Conservation (phyloP, 1,284 basidiomycete genomes). For the Cryptococcus deneoformans region DNA sequence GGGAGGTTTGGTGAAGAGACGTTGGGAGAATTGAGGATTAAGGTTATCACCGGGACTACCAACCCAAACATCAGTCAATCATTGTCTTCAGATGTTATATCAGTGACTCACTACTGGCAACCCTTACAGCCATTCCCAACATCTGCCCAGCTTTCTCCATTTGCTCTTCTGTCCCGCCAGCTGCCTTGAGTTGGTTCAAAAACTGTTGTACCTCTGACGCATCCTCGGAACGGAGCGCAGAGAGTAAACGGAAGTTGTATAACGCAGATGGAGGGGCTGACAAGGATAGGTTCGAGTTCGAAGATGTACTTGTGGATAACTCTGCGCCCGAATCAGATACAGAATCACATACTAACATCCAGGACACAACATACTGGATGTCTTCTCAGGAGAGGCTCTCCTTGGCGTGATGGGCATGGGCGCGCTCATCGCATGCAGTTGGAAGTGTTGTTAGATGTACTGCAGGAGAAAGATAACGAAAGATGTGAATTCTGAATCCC, state of each 20-base stretch:
- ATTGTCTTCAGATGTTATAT: too few relatives aligned
- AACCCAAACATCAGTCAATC: neutral
- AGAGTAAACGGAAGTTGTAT: conserved; percentile 73
- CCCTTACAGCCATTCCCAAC: conserved; percentile 80
- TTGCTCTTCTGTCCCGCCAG: conserved; percentile 44
- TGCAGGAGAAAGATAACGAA: too few relatives aligned
- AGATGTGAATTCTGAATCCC: too few relatives aligned
- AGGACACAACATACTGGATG: too few relatives aligned
- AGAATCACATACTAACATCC: too few relatives aligned
- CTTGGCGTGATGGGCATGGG: too few relatives aligned
- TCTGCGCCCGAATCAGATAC: neutral
- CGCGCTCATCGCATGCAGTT: too few relatives aligned
- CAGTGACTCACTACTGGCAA: conserved; percentile 56
- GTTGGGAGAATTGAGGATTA: conserved; percentile 69
- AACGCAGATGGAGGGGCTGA: conserved; percentile 52
- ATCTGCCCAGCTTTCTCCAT: conserved; percentile 60
- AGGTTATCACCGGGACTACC: conserved; percentile 57
- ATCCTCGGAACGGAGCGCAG: conserved; percentile 73
- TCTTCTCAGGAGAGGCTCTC: too few relatives aligned
- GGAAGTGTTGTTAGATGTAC: too few relatives aligned
- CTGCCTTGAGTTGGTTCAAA: conserved; percentile 63
- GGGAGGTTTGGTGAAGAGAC: conserved; percentile 53
- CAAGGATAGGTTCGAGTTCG: conserved; percentile 1
- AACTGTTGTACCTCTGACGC: conserved; percentile 76
- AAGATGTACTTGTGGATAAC: neutral